Evolutionary conservation across 1,139 yeast species (phyloP), one percentile per base, ranked within the genome.

Genomic region (Hyphopichia burtonii): DNA sequence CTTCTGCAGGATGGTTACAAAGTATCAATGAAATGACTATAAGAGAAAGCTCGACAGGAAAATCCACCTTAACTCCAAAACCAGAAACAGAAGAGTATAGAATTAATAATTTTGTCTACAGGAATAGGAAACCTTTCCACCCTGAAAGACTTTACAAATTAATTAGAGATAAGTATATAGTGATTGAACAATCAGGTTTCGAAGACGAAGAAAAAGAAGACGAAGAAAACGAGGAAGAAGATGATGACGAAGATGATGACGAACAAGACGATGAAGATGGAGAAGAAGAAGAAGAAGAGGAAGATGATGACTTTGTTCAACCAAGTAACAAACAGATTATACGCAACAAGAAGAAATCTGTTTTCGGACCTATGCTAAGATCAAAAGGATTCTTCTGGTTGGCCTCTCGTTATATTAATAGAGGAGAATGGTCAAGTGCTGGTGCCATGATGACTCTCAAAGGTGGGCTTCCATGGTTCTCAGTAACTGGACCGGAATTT

Each of bases 401-500:
- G n/a, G 77, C 78, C 2, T 59, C 75, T 3, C 56, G 76, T 43
- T 57, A 62, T 41, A 61, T 70, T 8, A 54, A 65, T 32, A 56
- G 72, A 47, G 76, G 76, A 17, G 76, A 71, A 54, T 71, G 75
- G 76, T 66, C 73, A 3, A 69, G 72, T 37, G 76, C 77, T 1
- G 76, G 77, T 3, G 57, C 68, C 1, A 70, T 71, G 72, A 48
- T 71, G 23, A 69, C 76, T 0, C 43, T 71, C 22, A 63, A 58
- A 38, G 76, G 74, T 8, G 76, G 76, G 3, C 65, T 68, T 34
- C 74, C 74, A 2, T 71, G 77, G 77, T 71, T 70, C 52, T 66
- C 61, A 4, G 68, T 68, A 8, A 52, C 66, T n/a, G 69, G 68
- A 1, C 58, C 61, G 8, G 69, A 63, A 3, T 56, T 48, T 16